phyloP scores from a whole-genome alignment of 148 eudicot species.

The Cornus florida region DNA sequence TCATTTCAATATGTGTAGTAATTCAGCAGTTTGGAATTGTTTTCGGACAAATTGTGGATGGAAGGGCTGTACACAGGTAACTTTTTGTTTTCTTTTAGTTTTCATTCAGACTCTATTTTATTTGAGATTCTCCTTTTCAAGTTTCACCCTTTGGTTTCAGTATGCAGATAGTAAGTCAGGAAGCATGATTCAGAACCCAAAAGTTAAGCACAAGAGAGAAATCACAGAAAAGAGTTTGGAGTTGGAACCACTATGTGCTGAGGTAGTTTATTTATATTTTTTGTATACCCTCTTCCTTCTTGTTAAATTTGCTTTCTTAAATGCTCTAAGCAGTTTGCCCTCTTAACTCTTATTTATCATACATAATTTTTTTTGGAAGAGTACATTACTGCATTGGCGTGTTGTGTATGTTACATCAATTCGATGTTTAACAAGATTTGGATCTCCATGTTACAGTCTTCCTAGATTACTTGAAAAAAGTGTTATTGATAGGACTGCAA shows the following conservation, averaged over 20 bases:
- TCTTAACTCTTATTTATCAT: background rate
- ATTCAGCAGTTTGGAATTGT: slow-evolving; percentile 62
- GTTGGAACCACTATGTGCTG: slow-evolving; percentile 66
- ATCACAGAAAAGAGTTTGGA: slow-evolving; percentile 55
- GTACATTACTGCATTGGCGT: background rate
- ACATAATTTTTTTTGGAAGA: background rate
- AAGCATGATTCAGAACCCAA: slow-evolving; percentile 30
- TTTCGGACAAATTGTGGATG: slow-evolving; percentile 80
- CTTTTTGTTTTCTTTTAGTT: background rate
- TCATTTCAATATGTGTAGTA: slow-evolving; percentile 29
- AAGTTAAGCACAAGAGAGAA: slow-evolving; percentile 34
- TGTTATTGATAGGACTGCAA: background rate
- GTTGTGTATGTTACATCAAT: background rate
- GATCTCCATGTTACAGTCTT: background rate
- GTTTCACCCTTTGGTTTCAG: slow-evolving; percentile 38
- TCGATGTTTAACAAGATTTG: background rate
- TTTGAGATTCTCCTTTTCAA: background rate
- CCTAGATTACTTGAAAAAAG: background rate
- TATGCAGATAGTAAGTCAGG: slow-evolving; percentile 47
- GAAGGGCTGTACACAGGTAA: slow-evolving; percentile 60
- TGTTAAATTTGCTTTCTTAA: background rate
- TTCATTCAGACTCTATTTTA: background rate
- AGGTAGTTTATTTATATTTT: slow-evolving; percentile 36
- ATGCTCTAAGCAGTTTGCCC: background rate
- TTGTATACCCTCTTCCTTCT: background rate